Percentiles rank a stretch among this genome's conserved stretches.
Conservation (phyloP, 1,284 basidiomycete species). For the Melampsora americana region DNA sequence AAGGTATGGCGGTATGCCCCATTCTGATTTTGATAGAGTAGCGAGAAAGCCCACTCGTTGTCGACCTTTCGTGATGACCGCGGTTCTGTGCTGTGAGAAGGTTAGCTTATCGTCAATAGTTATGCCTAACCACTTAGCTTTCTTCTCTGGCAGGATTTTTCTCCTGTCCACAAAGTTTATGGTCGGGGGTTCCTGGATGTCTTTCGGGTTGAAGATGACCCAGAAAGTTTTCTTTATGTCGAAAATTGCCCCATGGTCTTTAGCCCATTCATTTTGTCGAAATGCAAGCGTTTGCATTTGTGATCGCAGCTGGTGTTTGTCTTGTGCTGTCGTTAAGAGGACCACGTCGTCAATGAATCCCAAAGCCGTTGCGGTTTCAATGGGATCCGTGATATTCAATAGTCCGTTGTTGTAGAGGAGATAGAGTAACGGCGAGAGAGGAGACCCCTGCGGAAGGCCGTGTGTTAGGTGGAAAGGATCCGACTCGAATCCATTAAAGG, state of each 20-base stretch:
- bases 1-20: too few relatives aligned
- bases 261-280: too few relatives aligned
- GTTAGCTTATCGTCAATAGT: too few relatives aligned
- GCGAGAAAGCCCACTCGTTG: too few relatives aligned
- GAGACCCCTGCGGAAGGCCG: conserved; percentile 22
- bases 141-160: too few relatives aligned
- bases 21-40: too few relatives aligned
- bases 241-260: conserved; percentile 7
- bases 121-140: too few relatives aligned
- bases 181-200: background rate
- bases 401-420: conserved; percentile 7
- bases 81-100: too few relatives aligned
- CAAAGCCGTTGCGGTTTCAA: background rate
- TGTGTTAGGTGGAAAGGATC: background rate
- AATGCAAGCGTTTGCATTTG: background rate
- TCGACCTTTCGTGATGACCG: too few relatives aligned
- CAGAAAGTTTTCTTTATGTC: conserved; percentile 4
- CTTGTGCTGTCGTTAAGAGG: background rate
- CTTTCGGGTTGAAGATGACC: background rate
- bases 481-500: background rate
- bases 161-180: too few relatives aligned
- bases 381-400: too few relatives aligned
- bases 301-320: background rate
- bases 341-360: conserved; percentile 19
- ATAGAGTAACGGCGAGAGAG: conserved; percentile 5